Evolutionary conservation across 148 eudicot genomes (phyloP), one percentile per base, ranked within the genome.

Genomic region (Nepenthes gracilis): DNA sequence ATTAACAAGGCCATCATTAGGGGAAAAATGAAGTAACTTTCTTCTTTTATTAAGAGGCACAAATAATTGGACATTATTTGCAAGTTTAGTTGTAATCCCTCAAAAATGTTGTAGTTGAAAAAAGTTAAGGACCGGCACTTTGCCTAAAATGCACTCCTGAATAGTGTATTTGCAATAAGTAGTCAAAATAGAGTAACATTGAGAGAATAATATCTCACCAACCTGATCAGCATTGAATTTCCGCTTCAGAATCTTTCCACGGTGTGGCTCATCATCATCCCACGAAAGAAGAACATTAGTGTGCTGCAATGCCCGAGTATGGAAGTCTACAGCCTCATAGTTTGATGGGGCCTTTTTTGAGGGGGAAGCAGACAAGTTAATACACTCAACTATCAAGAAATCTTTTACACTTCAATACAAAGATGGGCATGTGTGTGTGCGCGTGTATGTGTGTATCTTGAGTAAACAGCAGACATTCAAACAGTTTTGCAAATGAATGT

Each of bases 231-330:
- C 80, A 56, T 70, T 76, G 60, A 84, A 80, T 67, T 81, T 84
- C 52, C 95, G 78, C 72, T 82, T 86, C 71, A 93, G 74, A 51
- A 74, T 74, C 80, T 74, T 88, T 11, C 58, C 64, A 43, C 96
- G 94, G 54, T 86, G 89, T 45, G 96, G 99, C 63, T 89, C 99
- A 77, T 89, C 95, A 35, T 89, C 95, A 77, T 93, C 99, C 99
- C 99, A 89, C 12, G 95, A 84, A 61, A 84, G 85, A 15, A 62
- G 57, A 59, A 84, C 67, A 55, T 88, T 82, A 73, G 87, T 88
- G 35, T 79, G 91, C 73, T 89, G 99, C 77, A 93, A 65, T 58
- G 95, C 96, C 49, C 81, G 78, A 35, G 96, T 93, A 1, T 82
- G 79, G 67, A 89, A 88, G 77, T 93, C 85, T 59, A 83, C 55